Base-by-base conservation (phyloP, 305 asterid species). In the Monarda citriodora region DNA sequence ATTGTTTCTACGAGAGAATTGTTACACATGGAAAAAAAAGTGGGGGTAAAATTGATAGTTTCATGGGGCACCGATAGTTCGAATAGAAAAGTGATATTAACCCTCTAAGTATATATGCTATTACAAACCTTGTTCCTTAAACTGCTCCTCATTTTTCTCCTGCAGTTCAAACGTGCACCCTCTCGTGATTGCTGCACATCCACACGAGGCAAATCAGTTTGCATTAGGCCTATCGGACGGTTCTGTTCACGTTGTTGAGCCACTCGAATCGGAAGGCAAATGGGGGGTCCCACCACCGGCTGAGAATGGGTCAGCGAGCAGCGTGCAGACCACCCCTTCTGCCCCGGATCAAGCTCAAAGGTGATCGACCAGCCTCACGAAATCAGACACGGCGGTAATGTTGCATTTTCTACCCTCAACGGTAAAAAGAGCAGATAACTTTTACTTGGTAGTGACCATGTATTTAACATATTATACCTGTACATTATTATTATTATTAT, bases 211-310 rank as follows among this genome's bases (percentile, higher is more conserved):
- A 15, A 81, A 76, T 38, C 91, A 84, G 60, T 84, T 84, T 64
- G 88, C 91, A 16, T 56, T 84, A 45, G 91, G 91, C 37, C 67
- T 84, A 25, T 73, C 86, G 20, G 91, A 84, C 40, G 91, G 91
- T 31, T 80, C 85, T 1, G 91, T 84, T 60, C 79, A 81, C 16
- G 88, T 84, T 7, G 56, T 84, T 8, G 91, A 84, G 67, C 91
- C 91, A 26, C 75, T 71, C 2, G 91, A 84, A 49, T 68, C 80
- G 4, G 89, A 83, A 68, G 81, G 80, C 72, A 83, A 72, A 56
- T 83, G 89, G 89, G 86, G 89, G 1, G 73, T 71, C 21, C 79
- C 81, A 3, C 89, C 86, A 36, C 86, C 89, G 1, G 52, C 40
- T 2, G 89, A 77, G 56, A 79, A 77, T 7, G 86, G 89, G 67